Conservation (phyloP, 768 basidiomycete genomes). For the Tylopilus sp. region DNA sequence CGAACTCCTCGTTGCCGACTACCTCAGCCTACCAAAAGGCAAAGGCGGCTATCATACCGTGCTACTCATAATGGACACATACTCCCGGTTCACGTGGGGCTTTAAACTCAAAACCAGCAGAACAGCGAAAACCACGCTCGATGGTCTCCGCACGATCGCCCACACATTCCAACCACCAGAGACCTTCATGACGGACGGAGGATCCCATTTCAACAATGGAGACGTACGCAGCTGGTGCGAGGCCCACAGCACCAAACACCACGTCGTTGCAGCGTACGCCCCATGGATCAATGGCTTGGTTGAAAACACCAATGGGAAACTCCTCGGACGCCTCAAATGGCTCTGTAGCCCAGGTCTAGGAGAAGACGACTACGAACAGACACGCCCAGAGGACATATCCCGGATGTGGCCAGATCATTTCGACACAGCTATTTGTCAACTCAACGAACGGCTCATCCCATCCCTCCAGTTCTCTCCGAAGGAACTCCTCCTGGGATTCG, state of each 20-base stretch:
- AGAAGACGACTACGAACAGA: slow-evolving; percentile 11
- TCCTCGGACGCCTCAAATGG: slow-evolving; percentile 25
- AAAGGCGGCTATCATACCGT: slow-evolving; percentile 31
- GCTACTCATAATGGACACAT: slow-evolving; percentile 26
- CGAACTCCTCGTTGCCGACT: slow-evolving; percentile 29
- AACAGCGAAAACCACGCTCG: slow-evolving; percentile 26
- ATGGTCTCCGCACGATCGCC: slow-evolving; percentile 20
- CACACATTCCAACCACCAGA: slow-evolving; percentile 24
- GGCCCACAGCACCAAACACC: slow-evolving; percentile 5
- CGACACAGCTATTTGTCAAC: neutral
- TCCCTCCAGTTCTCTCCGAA: neutral
- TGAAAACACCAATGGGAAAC: slow-evolving; percentile 32
- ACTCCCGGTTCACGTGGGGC: slow-evolving; percentile 31
- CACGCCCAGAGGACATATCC: neutral
- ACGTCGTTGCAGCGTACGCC: slow-evolving; percentile 32
- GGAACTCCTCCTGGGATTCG: neutral
- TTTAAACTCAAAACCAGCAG: slow-evolving; percentile 26
- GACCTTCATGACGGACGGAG: slow-evolving; percentile 38
- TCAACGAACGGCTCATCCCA: neutral
- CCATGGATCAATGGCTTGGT: slow-evolving; percentile 42
- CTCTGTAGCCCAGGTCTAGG: slow-evolving; percentile 34
- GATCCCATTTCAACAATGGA: slow-evolving; percentile 35
- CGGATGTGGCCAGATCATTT: neutral
- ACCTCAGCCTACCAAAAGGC: slow-evolving; percentile 33
- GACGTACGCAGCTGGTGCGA: slow-evolving; percentile 30